A percentile compares a stretch with the other conserved stretches of the same genome.
phyloP scores from a whole-genome alignment of 805 yeast genomes.

The Teunomyces stri region DNA sequence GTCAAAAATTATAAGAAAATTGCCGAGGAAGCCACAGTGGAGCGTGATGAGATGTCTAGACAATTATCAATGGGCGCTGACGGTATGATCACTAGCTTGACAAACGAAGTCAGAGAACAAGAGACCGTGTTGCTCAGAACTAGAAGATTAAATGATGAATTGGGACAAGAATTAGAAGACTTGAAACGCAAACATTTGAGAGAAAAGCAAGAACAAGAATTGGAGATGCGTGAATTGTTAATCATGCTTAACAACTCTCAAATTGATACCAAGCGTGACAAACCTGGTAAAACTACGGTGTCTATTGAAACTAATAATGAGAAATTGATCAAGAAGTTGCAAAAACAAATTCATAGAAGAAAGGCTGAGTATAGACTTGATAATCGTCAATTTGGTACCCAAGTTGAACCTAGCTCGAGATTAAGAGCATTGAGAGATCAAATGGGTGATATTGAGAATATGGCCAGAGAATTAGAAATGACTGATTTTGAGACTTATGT shows the following conservation, averaged over 20 bases:
- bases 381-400: slow-evolving; percentile 46
- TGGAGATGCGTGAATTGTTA: slow-evolving; percentile 72
- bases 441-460: slow-evolving; percentile 81
- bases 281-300: slow-evolving; percentile 32
- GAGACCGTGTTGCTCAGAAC: slow-evolving; percentile 56
- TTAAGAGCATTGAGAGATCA: slow-evolving; percentile 71
- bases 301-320: slow-evolving; percentile 32
- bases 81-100: slow-evolving; percentile 60
- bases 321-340: slow-evolving; percentile 39
- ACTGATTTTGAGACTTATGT: slow-evolving; percentile 62
- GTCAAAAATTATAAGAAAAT: slow-evolving; percentile 17
- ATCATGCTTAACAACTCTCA: slow-evolving; percentile 51
- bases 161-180: slow-evolving; percentile 62
- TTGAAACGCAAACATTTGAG: slow-evolving; percentile 54
- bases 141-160: slow-evolving; percentile 58
- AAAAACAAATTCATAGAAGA: slow-evolving; percentile 45
- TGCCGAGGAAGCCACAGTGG: slow-evolving; percentile 28
- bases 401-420: slow-evolving; percentile 74
- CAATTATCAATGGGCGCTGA: slow-evolving; percentile 76
- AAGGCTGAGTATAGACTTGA: slow-evolving; percentile 48
- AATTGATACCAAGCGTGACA: slow-evolving; percentile 28
- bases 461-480: slow-evolving; percentile 84
- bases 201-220: slow-evolving; percentile 73
- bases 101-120: slow-evolving; percentile 62
- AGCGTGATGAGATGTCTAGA: slow-evolving; percentile 56